These are phyloP conservation scores for Asterophora parasitica DNA, from an alignment of 768 basidiomycete genomes.

Conservation along the genomic window DNA sequence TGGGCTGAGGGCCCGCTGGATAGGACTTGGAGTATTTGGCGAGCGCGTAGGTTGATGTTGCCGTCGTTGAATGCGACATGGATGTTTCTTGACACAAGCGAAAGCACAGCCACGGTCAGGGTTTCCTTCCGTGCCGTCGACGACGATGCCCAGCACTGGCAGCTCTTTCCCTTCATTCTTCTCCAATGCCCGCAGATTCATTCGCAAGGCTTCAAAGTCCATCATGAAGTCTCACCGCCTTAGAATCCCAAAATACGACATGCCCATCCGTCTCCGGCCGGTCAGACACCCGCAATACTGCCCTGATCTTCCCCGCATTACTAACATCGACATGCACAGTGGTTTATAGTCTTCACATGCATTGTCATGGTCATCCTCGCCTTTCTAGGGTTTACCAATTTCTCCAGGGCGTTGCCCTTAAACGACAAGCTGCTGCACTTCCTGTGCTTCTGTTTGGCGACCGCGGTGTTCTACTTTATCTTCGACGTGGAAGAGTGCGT, in stretches of 20 bases:
- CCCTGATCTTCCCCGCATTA: conserved; percentile 4
- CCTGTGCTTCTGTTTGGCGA: conserved; percentile 69
- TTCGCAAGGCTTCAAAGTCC: conserved; percentile 44
- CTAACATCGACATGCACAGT: conserved; percentile 36
- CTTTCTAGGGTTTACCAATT: conserved; percentile 73
- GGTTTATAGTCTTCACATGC: conserved; percentile 74
- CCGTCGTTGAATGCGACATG: conserved; percentile 54
- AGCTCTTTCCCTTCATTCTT: conserved; percentile 9
- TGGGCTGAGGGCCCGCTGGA: conserved; percentile 26
- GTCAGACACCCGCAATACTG: conserved; percentile 32
- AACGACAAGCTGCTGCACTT: conserved; percentile 83
- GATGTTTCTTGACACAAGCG: too few species aligned
- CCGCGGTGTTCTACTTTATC: conserved; percentile 81
- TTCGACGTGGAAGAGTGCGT: conserved; percentile 85
- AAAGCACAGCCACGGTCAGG: conserved; percentile 12
- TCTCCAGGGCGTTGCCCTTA: conserved; percentile 57
- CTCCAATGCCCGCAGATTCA: conserved; percentile 28
- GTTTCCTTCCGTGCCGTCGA: conserved; percentile 2
- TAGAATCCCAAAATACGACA: conserved; percentile 58
- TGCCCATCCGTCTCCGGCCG: conserved; percentile 70
- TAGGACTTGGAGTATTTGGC: conserved; percentile 69
- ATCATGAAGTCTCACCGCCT: conserved; percentile 71
- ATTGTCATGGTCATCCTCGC: conserved; percentile 66
- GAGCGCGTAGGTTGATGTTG: conserved; percentile 52
- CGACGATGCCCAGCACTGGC: conserved; percentile 9